A percentile compares a stretch with the other conserved stretches of the same genome.
These are phyloP conservation scores for Xanthoceras sorbifolium DNA, from an alignment of 345 rosid genomes.

Conservation along the genomic window DNA sequence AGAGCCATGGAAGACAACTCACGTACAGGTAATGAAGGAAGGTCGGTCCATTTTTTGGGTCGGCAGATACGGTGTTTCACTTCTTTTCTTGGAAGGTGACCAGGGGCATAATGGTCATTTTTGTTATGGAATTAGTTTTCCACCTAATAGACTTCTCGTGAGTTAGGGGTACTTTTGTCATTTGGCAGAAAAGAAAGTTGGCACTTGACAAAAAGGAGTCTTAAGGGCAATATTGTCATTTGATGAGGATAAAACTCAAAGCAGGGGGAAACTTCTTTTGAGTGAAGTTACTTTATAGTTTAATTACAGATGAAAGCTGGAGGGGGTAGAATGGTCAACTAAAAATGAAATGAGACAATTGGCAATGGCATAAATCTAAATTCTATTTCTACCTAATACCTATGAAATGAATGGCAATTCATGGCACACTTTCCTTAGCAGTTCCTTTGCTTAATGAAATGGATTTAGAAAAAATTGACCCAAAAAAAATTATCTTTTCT, in stretches of 20 bases:
- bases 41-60: constrained; percentile 8
- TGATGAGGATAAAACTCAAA: background rate
- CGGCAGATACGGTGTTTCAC: background rate
- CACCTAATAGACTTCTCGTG: background rate
- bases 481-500: too few species aligned
- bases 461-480: too few species aligned
- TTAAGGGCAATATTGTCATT: constrained; percentile 9
- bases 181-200: background rate
- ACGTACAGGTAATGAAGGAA: constrained; percentile 43
- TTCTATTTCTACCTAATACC: too few species aligned
- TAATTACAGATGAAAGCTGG: background rate
- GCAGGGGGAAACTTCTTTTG: too few species aligned
- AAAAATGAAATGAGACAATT: background rate
- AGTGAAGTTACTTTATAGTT: background rate
- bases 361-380: too few species aligned
- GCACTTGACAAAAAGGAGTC: background rate
- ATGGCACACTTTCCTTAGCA: background rate
- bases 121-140: too few species aligned
- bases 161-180: background rate
- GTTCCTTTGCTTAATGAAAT: background rate
- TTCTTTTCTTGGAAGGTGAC: constrained; percentile 39
- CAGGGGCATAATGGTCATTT: constrained; percentile 33
- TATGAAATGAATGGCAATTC: background rate
- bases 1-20: constrained; percentile 56
- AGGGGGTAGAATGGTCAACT: constrained; percentile 13